Base-by-base conservation (phyloP, 345 rosid species). In the Orychophragmus violaceus region DNA sequence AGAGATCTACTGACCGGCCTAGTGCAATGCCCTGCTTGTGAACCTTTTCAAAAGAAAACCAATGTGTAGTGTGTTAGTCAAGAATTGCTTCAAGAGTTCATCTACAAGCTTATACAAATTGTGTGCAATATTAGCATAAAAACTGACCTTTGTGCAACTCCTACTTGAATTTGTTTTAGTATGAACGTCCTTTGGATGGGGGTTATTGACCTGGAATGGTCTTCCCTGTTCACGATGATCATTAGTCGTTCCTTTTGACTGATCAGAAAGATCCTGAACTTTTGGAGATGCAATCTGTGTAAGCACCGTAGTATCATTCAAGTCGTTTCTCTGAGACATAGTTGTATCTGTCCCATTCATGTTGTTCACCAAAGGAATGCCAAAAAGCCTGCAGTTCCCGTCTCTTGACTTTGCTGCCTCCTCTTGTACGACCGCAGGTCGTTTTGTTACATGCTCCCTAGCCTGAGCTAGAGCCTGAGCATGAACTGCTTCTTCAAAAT, bases 1-100 rank as follows among this genome's bases (percentile, higher is more conserved):
- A 69, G 44, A 92, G 92, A 76, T 92, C 98, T 57, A 92, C 85
- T 27, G 92, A 87, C 74, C 95, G 78, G 46, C 87, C 95, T 11
- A 84, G 85, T 17, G 87, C 88, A 60, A 76, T 84, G 16, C 96
- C 98, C 66, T 83, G 95, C 72, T 82, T 89, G 62, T 73, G 92
- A 71, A 91, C 98, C 98, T 91, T 75, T 58, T 50, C 33, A 18
- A 33, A 39, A 19, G 29, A 13, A n/a, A 10, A 28, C 4, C 5
- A 63, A 57, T 17, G 30, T 3, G 1, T 41, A 18, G 1, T 10
- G 29, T 12, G 29, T 59, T 41, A 66, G 62, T 58, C 13, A 28
- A 27, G 5, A 44, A 12, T 8, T n/a, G 7, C 46, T 18, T 18
- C 9, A 21, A 39, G 7, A 13, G 27, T 46, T 46, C 27, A n/a